A percentile compares a stretch with the other conserved stretches of the same genome.
These are phyloP conservation scores for Cystobasidiopsis lactophilus DNA, from an alignment of 768 basidiomycete genomes.

Conservation along the genomic window DNA sequence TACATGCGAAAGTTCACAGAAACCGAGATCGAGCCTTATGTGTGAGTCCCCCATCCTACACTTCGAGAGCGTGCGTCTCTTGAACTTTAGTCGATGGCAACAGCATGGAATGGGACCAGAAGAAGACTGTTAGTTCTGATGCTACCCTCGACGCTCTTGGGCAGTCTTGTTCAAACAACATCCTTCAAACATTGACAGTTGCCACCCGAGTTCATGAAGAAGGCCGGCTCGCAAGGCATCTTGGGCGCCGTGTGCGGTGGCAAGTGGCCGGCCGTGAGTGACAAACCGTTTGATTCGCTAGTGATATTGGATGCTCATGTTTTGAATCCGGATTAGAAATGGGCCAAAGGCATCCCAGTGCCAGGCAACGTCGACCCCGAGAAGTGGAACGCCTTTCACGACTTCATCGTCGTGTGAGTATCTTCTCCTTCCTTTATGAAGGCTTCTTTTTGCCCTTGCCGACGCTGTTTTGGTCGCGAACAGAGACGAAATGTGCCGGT, in stretches of 20 bases:
- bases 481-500: slow-evolving; percentile 10
- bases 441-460: neutral
- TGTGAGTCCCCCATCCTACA: neutral
- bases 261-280: neutral
- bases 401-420: slow-evolving; percentile 1
- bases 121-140: neutral
- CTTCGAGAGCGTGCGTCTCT: too few relatives aligned
- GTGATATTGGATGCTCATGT: neutral
- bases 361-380: slow-evolving; percentile 9
- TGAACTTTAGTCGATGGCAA: neutral
- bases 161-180: neutral
- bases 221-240: slow-evolving; percentile 8
- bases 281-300: neutral
- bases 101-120: slow-evolving; percentile 12
- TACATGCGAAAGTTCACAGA: slow-evolving; percentile 16
- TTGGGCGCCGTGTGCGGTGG: slow-evolving; percentile 10
- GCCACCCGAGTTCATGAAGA: slow-evolving; percentile 9
- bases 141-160: neutral
- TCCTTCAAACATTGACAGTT: slow-evolving; percentile 2
- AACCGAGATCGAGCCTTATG: neutral
- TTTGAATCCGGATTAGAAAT: neutral
- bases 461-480: neutral
- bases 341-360: slow-evolving; percentile 2
- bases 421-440: neutral
- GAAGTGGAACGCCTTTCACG: slow-evolving; percentile 12